Evolutionary conservation across 371 early-diverging fungal genomes (phyloP).

Genomic region (Funneliformis caledonium): DNA sequence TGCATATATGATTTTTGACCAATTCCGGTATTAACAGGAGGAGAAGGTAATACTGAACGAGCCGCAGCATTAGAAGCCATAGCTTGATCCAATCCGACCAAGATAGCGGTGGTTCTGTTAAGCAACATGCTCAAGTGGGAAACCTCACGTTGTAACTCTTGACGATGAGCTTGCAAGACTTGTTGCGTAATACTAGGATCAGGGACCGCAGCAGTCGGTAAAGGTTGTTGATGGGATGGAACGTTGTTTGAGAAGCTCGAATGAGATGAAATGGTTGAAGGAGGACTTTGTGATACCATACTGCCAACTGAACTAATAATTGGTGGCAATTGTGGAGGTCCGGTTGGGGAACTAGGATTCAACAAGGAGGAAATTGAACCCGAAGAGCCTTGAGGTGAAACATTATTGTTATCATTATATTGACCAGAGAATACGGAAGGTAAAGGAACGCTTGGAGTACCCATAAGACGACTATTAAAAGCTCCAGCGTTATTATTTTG

Average conservation of each 20-base stretch:
- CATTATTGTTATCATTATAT: constrained; percentile 35
- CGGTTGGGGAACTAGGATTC: constrained; percentile 27
- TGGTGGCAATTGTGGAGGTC: constrained; percentile 28
- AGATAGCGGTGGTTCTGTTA: constrained; percentile 63
- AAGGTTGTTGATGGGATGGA: background rate
- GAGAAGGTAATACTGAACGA: background rate
- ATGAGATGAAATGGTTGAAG: background rate
- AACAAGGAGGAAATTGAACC: constrained; percentile 27
- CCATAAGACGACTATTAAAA: constrained; percentile 29
- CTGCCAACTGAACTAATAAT: constrained; percentile 39
- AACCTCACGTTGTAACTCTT: constrained; percentile 67
- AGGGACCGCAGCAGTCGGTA: background rate
- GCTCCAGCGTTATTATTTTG: constrained; percentile 18
- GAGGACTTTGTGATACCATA: background rate
- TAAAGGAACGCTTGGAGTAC: constrained; percentile 33
- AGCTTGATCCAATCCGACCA: constrained; percentile 64
- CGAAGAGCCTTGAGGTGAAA: constrained; percentile 4
- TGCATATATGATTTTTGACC: background rate
- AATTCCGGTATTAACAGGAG: background rate
- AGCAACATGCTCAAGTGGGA: constrained; percentile 60
- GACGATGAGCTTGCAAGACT: constrained; percentile 62
- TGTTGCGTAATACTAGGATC: constrained; percentile 49
- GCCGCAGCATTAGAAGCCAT: background rate
- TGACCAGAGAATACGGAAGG: constrained; percentile 40
- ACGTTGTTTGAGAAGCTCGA: background rate